Evolutionary conservation across 306 rosid species (phyloP), one percentile per base, ranked within the genome.

Genomic region (Gillenia trifoliata): DNA sequence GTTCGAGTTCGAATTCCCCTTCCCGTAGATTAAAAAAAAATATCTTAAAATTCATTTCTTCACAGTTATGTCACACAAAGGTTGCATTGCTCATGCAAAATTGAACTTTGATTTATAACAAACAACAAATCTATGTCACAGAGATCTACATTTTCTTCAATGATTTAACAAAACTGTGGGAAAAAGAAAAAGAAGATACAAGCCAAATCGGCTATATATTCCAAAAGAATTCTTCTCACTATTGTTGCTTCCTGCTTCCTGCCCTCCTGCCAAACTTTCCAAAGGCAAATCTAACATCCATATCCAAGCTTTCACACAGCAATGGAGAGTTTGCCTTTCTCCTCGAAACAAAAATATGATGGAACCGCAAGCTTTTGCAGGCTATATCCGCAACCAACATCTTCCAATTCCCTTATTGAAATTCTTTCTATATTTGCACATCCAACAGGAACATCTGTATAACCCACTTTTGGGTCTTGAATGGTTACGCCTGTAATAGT

Each of bases 401-500:
- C 68, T 78, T 74, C 86, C 55, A 50, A 71, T 76, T 43, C 67
- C 79, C 89, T 79, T 83, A 77, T 79, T 85, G 52, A 76, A 73
- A 54, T 75, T 83, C 79, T 77, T 72, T 76, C 81, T 71, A 72
- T 73, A 75, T 73, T 59, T 40, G 86, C 81, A 74, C 78, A 73
- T 64, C 79, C 78, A 85, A 80, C 79, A 75, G 83, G 83, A 82
- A 65, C 38, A 75, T 82, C 80, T 70, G 41, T 69, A 75, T 45
- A 78, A 78, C 70, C 85, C 75, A 47, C 47, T 61, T 71, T 36
- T 36, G 65, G 77, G 72, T 82, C 76, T 63, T 79, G 63, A 45
- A 82, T 47, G 66, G 52, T 89, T 79, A 82, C 41, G 75, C 90
- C 96, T 91, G 81, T 29, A 75, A 76, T 11, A 70, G 72, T 72